Percentiles rank a stretch among this genome's conserved stretches.
Conservation (phyloP, 352 stramenopile species). For the Blastocystis sp. region DNA sequence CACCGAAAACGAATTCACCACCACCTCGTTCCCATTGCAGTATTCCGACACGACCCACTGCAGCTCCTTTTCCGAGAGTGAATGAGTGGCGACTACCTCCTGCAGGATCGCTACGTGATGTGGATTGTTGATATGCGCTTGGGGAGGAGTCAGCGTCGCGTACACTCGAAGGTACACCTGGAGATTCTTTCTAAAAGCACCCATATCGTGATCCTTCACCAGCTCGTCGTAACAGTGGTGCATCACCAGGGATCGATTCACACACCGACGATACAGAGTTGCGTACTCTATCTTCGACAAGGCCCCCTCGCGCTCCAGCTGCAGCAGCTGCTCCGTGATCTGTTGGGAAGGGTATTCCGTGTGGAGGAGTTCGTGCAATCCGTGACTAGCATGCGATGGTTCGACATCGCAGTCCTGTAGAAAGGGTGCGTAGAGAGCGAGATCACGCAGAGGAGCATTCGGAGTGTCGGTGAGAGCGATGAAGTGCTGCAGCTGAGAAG, state of each 20-base stretch:
- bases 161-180: neutral
- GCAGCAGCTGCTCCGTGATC: constrained; percentile 10
- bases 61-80: neutral
- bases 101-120: neutral
- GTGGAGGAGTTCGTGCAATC: neutral
- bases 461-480: neutral
- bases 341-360: neutral
- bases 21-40: constrained; percentile 3
- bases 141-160: neutral
- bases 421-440: neutral
- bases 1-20: neutral
- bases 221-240: neutral
- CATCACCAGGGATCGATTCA: neutral
- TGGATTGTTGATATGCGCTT: neutral
- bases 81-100: neutral
- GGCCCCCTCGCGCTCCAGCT: neutral
- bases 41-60: neutral
- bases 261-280: neutral
- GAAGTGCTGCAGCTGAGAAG: neutral
- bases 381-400: neutral
- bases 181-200: neutral
- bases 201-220: neutral
- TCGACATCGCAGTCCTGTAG: neutral
- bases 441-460: neutral
- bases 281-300: neutral